Evolutionary conservation across 1,139 yeast species (phyloP), one percentile per base, ranked within the genome.

Genomic region (Taphrina betulina): DNA sequence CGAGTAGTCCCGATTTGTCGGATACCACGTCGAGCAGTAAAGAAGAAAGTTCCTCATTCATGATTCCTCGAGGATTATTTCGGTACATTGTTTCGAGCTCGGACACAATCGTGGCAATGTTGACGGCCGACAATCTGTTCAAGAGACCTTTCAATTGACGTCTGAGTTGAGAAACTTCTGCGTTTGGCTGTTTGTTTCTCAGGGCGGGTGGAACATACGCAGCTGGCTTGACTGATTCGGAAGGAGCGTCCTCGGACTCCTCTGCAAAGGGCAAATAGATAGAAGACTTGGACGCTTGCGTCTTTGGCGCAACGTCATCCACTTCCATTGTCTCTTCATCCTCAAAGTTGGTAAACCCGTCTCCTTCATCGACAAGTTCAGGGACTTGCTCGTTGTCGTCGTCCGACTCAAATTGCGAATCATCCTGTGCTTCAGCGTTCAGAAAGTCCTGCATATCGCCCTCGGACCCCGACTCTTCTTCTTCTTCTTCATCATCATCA

Each of bases 161-260:
- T 20, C 35, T 43, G 48, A 52, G 55, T 10, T 51, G 40, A 3
- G 40, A 22, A 20, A 24, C 29, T 7, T 53, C 45, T 3, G 44
- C 20, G 34, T 42, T 31, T 3, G 16, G 20, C 34, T 44, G 53
- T 10, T 14, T 20, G 12, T 37, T 45, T 17, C 95, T 77, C 59
- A 86, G 70, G 0, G 95, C 88, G 0, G 96, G 97, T 1, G 98
- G 97, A 24, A 89, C 72, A 67, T 89, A 90, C 61, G 75, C 78
- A 14, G 72, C 70, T 5, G 46, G 41, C 23, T 31, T 24, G 12
- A 3, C 37, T 3, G 37, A 4, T 14, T 7, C 17, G 14, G 12
- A 16, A 4, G 3, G 17, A 2, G 50, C 31, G 2, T 4, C 24
- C 10, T 10, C 19, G 2, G 37, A 20, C 3, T 22, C 16, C 34